Conservation (phyloP, 2,329 filamentous ascomycete genomes). For the Colletotrichum plurivorum region DNA sequence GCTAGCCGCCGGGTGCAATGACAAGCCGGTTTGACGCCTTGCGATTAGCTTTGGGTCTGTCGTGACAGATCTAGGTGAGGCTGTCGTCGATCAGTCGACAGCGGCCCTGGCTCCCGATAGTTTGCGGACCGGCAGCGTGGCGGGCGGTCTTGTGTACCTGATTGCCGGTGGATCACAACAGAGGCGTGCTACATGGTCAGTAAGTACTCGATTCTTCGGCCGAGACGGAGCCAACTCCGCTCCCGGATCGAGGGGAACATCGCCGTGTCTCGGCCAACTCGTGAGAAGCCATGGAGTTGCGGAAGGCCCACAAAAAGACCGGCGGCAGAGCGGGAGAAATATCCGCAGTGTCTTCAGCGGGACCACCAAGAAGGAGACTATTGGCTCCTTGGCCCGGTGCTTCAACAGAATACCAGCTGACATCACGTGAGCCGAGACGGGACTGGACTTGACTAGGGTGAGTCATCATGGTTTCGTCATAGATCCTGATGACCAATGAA, state of each 20-base stretch:
- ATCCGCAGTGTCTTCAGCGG: not conserved
- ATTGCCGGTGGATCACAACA: not conserved
- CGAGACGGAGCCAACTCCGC: slow-evolving; percentile 18
- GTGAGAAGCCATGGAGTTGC: slow-evolving; percentile 3
- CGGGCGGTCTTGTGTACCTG: slow-evolving; percentile 1
- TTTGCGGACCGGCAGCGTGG: slow-evolving; percentile 3
- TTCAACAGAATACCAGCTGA: not conserved
- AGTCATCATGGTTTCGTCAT: slow-evolving; percentile 30
- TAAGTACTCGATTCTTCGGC: not conserved
- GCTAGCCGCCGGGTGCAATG: slow-evolving; percentile 26
- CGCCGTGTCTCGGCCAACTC: slow-evolving; percentile 26
- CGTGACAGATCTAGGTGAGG: slow-evolving; percentile 22
- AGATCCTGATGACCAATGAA: slow-evolving; percentile 6
- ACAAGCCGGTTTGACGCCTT: slow-evolving; percentile 16
- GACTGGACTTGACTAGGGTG: not conserved
- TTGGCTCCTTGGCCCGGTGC: slow-evolving; percentile 4
- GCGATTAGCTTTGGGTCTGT: slow-evolving; percentile 25
- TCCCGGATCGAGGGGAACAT: not conserved
- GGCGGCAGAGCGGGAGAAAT: slow-evolving; percentile 28
- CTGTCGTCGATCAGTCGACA: slow-evolving; percentile 21
- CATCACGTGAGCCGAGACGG: slow-evolving; percentile 5
- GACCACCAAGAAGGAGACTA: not conserved
- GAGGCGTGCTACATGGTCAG: not conserved
- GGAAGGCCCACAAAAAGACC: slow-evolving; percentile 13
- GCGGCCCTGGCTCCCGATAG: not conserved